Base-by-base conservation (phyloP, 345 rosid genomes). In the Schrenkiella parvula region DNA sequence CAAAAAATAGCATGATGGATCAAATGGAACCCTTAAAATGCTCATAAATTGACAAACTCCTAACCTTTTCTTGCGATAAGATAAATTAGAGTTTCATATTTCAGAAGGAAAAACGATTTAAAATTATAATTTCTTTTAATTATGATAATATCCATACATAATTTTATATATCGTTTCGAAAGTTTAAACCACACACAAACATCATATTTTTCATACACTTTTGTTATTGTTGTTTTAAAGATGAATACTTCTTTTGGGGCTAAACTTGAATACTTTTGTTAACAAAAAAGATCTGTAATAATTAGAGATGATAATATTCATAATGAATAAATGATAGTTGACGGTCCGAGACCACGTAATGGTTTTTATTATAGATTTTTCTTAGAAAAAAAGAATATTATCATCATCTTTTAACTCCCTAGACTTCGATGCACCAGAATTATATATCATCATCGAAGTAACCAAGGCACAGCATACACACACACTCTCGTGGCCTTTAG, bases 21-120 rank as follows among this genome's bases (percentile, higher is more conserved):
- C 66, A 56, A 57, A 28, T 29, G 60, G 42, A 57, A 58, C 19
- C 72, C 22, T 50, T 58, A 66, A 53, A 58, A 63, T 35, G 23
- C 42, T 37, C 44, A 51, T 21, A 22, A 46, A 65, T 35, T 65
- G 72, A 56, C 72, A 14, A 46, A 26, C 65, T 47, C 72, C 78
- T 46, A 65, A 73, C 64, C 19, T 54, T 17, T 35, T 22, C 4
- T 54, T 25, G 31, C 8, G 39, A 55, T 65, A 35, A 26, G 42
- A 65, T 56, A 15, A 25, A 44, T 18, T 55, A 66, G 25, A 18
- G 65, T 46, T 6, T 44, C 23, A 38, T 55, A 12, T 65, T 14
- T 51, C 39, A 21, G 15, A 32, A 22, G 19, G 25, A 21, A 29
- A 48, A 5, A 14, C 59, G 18, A 22, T 48, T 29, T 28, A 39